These are phyloP conservation scores for Gossypium thurberi DNA, from an alignment of 345 rosid species.

Conservation along the genomic window DNA sequence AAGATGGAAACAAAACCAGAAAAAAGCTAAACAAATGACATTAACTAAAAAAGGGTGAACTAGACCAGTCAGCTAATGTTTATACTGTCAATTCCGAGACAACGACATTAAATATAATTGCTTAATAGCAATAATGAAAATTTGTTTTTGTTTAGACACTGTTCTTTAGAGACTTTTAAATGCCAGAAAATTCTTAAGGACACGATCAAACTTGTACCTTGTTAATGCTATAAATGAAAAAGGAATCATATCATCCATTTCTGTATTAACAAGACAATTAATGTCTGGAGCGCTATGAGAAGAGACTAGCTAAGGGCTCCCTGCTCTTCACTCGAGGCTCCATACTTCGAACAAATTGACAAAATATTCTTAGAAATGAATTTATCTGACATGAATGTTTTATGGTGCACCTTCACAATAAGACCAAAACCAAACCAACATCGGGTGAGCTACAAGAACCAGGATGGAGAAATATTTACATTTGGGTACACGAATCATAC, in stretches of 20 bases:
- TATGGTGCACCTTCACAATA: neutral
- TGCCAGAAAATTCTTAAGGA: neutral
- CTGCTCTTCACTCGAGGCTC: conserved; percentile 69
- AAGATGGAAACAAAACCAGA: neutral
- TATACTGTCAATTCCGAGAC: neutral
- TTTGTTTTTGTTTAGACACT: neutral
- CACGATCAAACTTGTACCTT: conserved; percentile 19
- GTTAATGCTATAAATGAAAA: conserved; percentile 16
- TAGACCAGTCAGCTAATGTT: neutral
- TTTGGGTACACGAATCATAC: too few species aligned
- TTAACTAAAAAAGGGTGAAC: neutral
- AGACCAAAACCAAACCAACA: neutral
- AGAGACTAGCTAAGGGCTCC: conserved; percentile 47
- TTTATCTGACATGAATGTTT: neutral
- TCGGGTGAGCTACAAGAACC: too few species aligned
- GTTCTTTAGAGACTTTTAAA: neutral
- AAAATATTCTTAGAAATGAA: neutral
- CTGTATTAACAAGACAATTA: conserved; percentile 24
- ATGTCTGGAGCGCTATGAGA: conserved; percentile 64
- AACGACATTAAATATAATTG: neutral
- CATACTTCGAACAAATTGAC: conserved; percentile 8
- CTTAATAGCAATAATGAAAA: neutral
- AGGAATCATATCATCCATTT: conserved; percentile 33
- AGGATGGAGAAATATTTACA: too few species aligned
- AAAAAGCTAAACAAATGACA: neutral